Conservation (phyloP, 2,329 filamentous ascomycete species). For the Aureobasidium sp. region DNA sequence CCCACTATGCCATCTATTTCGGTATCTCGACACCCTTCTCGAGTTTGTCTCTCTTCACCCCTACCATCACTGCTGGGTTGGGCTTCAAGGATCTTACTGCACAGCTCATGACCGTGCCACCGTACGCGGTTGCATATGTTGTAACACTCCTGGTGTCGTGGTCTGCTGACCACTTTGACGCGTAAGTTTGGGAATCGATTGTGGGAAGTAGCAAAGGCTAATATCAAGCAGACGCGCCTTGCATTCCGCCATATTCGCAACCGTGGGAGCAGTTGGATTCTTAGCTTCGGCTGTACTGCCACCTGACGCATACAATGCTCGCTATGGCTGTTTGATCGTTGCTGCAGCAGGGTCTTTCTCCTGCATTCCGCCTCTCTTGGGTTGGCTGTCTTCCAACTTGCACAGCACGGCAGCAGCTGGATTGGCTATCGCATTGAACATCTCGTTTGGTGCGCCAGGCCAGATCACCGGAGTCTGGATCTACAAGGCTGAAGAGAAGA, state of each 20-base stretch:
- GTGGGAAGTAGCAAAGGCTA: background rate
- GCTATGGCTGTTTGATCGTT: slow-evolving; percentile 66
- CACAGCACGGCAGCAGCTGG: slow-evolving; percentile 59
- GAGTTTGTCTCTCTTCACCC: slow-evolving; percentile 24
- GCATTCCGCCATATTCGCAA: slow-evolving; percentile 44
- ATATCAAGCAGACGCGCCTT: slow-evolving; percentile 34
- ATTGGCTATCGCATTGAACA: slow-evolving; percentile 63
- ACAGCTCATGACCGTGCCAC: slow-evolving; percentile 29
- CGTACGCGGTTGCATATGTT: slow-evolving; percentile 33
- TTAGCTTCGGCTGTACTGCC: slow-evolving; percentile 59
- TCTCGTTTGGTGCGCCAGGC: slow-evolving; percentile 60
- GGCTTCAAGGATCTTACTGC: slow-evolving; percentile 50
- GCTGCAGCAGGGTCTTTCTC: slow-evolving; percentile 61
- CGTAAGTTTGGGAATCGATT: slow-evolving; percentile 19
- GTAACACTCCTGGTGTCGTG: slow-evolving; percentile 42
- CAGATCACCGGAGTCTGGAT: slow-evolving; percentile 71
- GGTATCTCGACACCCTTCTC: slow-evolving; percentile 34
- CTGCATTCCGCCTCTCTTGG: slow-evolving; percentile 61
- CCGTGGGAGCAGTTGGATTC: slow-evolving; percentile 51
- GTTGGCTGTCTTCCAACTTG: slow-evolving; percentile 64
- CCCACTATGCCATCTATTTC: slow-evolving; percentile 47
- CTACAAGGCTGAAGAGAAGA: slow-evolving; percentile 57
- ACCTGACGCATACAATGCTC: slow-evolving; percentile 49
- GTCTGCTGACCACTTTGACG: slow-evolving; percentile 58
- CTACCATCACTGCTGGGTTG: slow-evolving; percentile 58